Evolutionary conservation across 2,329 filamentous ascomycete species (phyloP).

Genomic region (Fusarium sp.): DNA sequence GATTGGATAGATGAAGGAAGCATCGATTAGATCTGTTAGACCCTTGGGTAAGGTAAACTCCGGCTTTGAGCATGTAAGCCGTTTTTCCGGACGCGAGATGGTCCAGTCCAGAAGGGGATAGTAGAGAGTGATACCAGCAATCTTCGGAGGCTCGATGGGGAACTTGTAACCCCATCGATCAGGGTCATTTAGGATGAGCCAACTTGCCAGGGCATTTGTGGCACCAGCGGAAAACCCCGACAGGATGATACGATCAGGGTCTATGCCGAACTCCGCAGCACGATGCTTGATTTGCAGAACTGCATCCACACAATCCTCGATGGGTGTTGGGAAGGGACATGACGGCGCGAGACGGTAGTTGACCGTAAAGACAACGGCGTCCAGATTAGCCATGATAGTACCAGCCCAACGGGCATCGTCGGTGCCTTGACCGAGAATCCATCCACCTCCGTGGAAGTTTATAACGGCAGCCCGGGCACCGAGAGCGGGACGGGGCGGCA

Average conservation of each 20-base stretch:
- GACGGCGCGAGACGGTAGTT: slow-evolving; percentile 77
- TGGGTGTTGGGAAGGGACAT: slow-evolving; percentile 71
- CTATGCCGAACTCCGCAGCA: slow-evolving; percentile 68
- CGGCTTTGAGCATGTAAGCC: slow-evolving; percentile 63
- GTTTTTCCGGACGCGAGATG: slow-evolving; percentile 65
- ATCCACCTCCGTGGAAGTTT: slow-evolving; percentile 77
- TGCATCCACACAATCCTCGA: slow-evolving; percentile 74
- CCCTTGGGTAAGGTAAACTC: slow-evolving; percentile 68
- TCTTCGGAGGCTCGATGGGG: slow-evolving; percentile 55
- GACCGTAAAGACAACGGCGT: slow-evolving; percentile 71
- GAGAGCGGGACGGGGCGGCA: slow-evolving; percentile 50
- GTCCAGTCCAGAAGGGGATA: slow-evolving; percentile 74
- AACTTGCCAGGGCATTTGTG: slow-evolving; percentile 64
- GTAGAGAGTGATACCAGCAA: slow-evolving; percentile 68
- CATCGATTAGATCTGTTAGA: slow-evolving; percentile 72
- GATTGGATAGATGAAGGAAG: slow-evolving; percentile 68
- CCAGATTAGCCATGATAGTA: slow-evolving; percentile 62
- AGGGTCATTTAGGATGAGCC: slow-evolving; percentile 60
- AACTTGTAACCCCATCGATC: slow-evolving; percentile 53
- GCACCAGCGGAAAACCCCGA: slow-evolving; percentile 75
- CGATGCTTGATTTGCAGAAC: slow-evolving; percentile 69
- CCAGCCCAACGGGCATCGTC: slow-evolving; percentile 73
- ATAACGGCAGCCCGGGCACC: slow-evolving; percentile 65
- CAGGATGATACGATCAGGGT: slow-evolving; percentile 66
- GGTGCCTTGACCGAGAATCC: slow-evolving; percentile 71